Evolutionary conservation across 164 flowering plant species (phyloP), one percentile per base, ranked within the genome.

Genomic region (Vitis cinerea): DNA sequence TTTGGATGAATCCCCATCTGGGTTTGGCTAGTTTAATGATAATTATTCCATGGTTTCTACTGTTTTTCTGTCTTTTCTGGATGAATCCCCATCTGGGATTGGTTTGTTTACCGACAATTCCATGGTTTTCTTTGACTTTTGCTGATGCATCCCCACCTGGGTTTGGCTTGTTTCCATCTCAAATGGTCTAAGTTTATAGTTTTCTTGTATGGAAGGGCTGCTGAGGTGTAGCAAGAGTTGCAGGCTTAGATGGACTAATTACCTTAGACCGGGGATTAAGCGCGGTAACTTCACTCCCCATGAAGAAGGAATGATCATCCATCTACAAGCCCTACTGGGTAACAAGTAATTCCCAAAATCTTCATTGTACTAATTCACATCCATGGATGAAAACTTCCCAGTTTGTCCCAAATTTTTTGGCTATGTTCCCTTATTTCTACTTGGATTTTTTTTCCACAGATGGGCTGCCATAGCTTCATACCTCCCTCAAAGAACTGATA

Each of bases 381-480:
- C 60, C 60, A 57, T 57, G 17, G 17, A 57, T 57, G 4, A 57
- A n/a, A 57, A 15, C 17, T 13, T n/a, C 60, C 6, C 23, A 17
- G 13, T 57, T 57, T 16, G 9, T 37, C 44, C 44, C 4, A 3
- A 37, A 57, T 57, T 7, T 14, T 55, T n/a, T 6, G 17, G 16
- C 12, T 1, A 11, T 15, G 7, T 55, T 55, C n/a, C n/a, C 17
- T 12, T 55, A 55, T 55, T 55, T 12, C n/a, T 55, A 12, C 59
- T 55, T 49, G 54, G 6, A 50, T 12, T 56, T 54, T 44, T 17
- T 47, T 9, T 9, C 4, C 11, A 4, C 44, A 63, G 65, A 63
- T 63, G 65, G 65, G 65, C 65, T 12, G 65, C 65, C 65, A 63
- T 63, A 63, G 65, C 65, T 63, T 63, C 65, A 11, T 63, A 63